Percentiles rank a stretch among this genome's conserved stretches.
These are phyloP conservation scores for Isochrysis galbana DNA, from an alignment of 78 protist species.

Conservation along the genomic window DNA sequence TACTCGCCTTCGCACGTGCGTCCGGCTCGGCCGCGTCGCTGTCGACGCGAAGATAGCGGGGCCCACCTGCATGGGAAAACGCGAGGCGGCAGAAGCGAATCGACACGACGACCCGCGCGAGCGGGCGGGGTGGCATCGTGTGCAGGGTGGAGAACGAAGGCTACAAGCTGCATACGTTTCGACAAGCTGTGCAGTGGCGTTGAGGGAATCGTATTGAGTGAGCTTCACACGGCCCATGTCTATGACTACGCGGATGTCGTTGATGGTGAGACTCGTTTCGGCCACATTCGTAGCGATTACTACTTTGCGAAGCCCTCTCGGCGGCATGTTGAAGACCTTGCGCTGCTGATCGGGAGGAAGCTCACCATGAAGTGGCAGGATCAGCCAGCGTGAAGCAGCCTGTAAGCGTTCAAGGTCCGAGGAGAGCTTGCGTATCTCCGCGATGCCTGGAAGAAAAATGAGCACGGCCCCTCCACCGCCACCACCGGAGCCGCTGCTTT, in stretches of 20 bases:
- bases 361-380: not conserved
- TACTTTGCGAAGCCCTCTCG: slow-evolving; percentile 12
- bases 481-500: not conserved
- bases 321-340: not conserved
- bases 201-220: slow-evolving; percentile 61
- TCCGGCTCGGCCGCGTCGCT: slow-evolving; percentile 95
- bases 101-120: not conserved
- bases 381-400: not conserved
- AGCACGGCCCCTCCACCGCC: not conserved
- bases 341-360: not conserved
- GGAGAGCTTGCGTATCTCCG: not conserved
- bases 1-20: slow-evolving; percentile 76
- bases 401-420: not conserved
- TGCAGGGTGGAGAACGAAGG: not conserved
- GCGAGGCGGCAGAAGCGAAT: not conserved
- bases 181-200: slow-evolving; percentile 50
- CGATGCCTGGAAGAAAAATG: slow-evolving; percentile 37
- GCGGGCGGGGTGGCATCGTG: not conserved
- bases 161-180: not conserved
- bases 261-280: slow-evolving; percentile 41
- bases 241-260: slow-evolving; percentile 87
- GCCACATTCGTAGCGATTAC: slow-evolving; percentile 82
- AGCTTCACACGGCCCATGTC: slow-evolving; percentile 91
- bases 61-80: not conserved
- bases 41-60: slow-evolving; percentile 76